Conservation (phyloP, 805 yeast species). For the Sungouiozyma ichnusensis region DNA sequence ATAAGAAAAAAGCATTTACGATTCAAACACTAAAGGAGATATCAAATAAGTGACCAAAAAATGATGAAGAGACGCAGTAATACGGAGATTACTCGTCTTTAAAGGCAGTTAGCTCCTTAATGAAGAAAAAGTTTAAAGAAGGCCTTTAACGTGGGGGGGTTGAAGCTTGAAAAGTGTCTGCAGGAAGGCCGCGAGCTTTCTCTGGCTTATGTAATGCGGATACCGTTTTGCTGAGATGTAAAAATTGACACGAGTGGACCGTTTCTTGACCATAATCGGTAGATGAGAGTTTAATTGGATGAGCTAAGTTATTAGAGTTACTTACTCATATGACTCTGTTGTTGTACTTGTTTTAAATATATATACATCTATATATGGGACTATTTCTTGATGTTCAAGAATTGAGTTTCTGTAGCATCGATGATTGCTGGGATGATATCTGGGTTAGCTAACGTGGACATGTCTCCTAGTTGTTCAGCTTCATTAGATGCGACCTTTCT, state of each 20-base stretch:
- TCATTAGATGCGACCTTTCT: conserved; percentile 88
- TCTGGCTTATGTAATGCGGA: not conserved
- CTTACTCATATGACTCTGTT: no score
- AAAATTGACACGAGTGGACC: not conserved
- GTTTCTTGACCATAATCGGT: not conserved
- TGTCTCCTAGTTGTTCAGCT: conserved; percentile 86
- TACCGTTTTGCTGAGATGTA: not conserved
- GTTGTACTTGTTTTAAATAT: no score
- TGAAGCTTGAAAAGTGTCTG: no score
- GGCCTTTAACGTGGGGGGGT: no score
- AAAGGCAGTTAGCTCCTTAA: no score
- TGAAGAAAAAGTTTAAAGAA: no score
- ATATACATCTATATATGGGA: not conserved
- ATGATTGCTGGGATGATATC: conserved; percentile 71
- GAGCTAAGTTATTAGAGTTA: no score
- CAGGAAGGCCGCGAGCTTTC: not conserved
- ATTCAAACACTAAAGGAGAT: no score
- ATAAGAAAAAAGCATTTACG: no score
- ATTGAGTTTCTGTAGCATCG: conserved; percentile 44
- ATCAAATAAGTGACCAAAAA: no score
- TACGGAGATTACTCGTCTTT: no score
- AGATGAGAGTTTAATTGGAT: not conserved
- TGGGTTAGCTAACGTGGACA: conserved; percentile 82
- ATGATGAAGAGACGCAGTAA: no score
- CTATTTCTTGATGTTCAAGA: conserved; percentile 28